Conservation (phyloP, 176 grass and related monocot genomes). For the Bromus sterilis region DNA sequence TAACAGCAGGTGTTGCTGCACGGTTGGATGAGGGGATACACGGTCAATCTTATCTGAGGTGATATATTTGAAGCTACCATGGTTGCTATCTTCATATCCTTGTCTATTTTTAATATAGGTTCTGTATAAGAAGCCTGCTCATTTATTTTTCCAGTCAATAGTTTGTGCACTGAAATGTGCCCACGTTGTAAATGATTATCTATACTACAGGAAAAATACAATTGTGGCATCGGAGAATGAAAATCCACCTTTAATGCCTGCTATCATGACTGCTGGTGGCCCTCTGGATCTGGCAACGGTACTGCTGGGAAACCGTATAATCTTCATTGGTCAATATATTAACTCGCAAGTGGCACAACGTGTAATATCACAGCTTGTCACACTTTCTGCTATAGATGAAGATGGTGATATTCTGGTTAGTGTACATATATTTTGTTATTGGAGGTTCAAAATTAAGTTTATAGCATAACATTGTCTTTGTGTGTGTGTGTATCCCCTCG, state of each 20-base stretch:
- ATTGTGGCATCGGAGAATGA: conserved; percentile 49
- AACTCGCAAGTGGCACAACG: conserved; percentile 89
- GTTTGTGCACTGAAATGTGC: not conserved
- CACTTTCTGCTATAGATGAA: conserved; percentile 78
- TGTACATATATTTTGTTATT: conserved; percentile 4
- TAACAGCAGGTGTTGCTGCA: conserved; percentile 16
- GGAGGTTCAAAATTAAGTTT: not conserved
- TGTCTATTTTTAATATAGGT: not conserved
- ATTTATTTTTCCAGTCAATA: not conserved
- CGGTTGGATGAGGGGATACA: not conserved
- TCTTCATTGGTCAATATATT: conserved; percentile 89
- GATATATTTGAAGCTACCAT: conserved; percentile 8
- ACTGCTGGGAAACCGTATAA: conserved; percentile 75
- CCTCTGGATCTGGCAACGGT: conserved; percentile 70
- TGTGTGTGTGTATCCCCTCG: not conserved
- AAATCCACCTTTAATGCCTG: conserved; percentile 91
- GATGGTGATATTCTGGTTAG: conserved; percentile 87
- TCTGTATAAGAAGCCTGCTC: not conserved
- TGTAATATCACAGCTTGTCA: conserved; percentile 91
- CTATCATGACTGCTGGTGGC: conserved; percentile 61
- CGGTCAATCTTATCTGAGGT: conserved; percentile 26
- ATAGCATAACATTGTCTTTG: not conserved
- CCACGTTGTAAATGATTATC: not conserved
- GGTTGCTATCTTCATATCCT: not conserved
- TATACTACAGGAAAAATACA: conserved; percentile 32